phyloP scores from a whole-genome alignment of 805 yeast genomes.

The Saturnispora galanensis region DNA sequence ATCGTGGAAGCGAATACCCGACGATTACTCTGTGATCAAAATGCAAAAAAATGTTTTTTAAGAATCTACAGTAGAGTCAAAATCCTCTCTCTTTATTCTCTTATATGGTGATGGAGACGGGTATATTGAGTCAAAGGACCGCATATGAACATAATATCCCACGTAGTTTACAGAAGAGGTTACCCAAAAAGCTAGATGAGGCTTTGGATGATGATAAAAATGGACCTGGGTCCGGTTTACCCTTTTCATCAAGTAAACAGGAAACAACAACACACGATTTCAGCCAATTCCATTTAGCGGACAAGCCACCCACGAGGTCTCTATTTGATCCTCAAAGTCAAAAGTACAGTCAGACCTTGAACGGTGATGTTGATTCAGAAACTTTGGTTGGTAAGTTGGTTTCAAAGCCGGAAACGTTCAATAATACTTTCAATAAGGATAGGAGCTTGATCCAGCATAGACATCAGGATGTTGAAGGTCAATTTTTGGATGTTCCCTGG shows the following conservation, averaged over 20 bases:
- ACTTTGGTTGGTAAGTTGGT: constrained; percentile 28
- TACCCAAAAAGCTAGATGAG: constrained; percentile 14
- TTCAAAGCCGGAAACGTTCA: constrained; percentile 33
- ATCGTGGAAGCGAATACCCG: too few relatives aligned
- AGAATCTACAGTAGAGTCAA: background rate
- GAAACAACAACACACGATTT: constrained; percentile 15
- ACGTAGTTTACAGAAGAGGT: background rate
- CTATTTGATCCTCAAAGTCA: constrained; percentile 34
- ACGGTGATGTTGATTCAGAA: constrained; percentile 13
- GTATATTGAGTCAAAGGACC: constrained; percentile 3
- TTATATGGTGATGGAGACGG: background rate
- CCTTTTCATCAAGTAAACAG: constrained; percentile 19
- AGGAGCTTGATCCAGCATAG: constrained; percentile 20
- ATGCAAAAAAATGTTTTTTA: background rate
- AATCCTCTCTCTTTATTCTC: background rate
- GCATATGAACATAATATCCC: constrained; percentile 5
- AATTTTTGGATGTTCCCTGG: constrained; percentile 1
- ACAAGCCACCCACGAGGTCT: constrained; percentile 42
- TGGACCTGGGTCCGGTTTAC: constrained; percentile 14
- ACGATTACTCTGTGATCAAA: too few relatives aligned
- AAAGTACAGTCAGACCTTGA: constrained; percentile 30
- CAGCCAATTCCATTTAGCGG: constrained; percentile 18
- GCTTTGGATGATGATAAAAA: constrained; percentile 15
- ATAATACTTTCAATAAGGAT: constrained; percentile 32
- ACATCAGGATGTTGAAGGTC: constrained; percentile 10